Evolutionary conservation across 2,329 filamentous ascomycete genomes (phyloP), one percentile per base, ranked within the genome.

Genomic region (Verticillium klebahnii): DNA sequence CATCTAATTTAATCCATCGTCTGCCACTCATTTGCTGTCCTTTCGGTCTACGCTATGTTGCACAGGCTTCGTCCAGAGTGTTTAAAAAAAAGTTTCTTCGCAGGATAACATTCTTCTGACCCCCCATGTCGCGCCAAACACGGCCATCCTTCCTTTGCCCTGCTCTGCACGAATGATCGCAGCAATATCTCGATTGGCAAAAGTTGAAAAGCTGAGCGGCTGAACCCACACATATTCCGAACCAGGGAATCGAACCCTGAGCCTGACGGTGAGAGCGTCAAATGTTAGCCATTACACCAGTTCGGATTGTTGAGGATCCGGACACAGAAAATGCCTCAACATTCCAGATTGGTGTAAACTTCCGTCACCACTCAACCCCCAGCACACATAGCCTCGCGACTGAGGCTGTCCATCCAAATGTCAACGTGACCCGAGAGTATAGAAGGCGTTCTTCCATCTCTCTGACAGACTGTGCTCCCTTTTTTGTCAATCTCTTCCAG

Each of bases 321-420:
- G 36, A 0, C 17, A 19, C 17, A 9, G 11, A 40, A 23, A 25
- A 37, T 57, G 19, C 34, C 34, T 58, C 34, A 37, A 14, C 12
- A 40, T 11, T n/a, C 37, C 45, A 23, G 11, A 4, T 45, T 19
- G 3, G 6, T 15, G 29, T 25, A 5, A 32, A 32, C 36, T 12
- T 25, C 37, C 37, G 56, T 75, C 68, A 80, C 69, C 72, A 75
- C 58, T 76, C 76, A 36, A 78, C 75, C 12, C 77, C 76, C 56
- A 83, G 67, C 32, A 81, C 71, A 61, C 73, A 77, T 7, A 81
- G 63, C 61, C 73, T 74, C 40, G 73, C 73, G 29, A 76, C 66
- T 63, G 73, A 60, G 23, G 75, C 70, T 19, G 75, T 77, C 80
- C 85, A 83, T 1, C 82, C 85, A 68, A 88, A 85, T 5, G 81